Base-by-base conservation (phyloP, 257 asterid species). In the Pogostemon cablin region DNA sequence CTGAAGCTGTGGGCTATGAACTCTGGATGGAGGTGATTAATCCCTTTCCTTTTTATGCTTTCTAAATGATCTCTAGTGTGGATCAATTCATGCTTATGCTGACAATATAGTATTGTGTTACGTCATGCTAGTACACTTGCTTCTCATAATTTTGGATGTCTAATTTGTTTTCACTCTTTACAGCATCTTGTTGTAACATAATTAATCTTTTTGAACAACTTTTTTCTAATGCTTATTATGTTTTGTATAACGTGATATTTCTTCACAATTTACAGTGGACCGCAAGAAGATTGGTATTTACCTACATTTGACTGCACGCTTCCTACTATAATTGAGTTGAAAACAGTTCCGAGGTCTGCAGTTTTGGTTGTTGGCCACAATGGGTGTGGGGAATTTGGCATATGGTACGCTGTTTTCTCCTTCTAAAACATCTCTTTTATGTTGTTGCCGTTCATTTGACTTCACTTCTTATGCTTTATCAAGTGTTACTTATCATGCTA, bases 1-100 rank as follows among this genome's bases (percentile, higher is more conserved):
- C 88, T 89, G 75, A 82, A 85, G 80, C 77, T 95, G 55, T 95
- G 99, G 99, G 65, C 75, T 79, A 89, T 95, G 98, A 83, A 88
- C 83, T 77, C 93, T 63, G 82, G 48, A 66, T 91, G 98, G 98
- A 95, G 99, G 98, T 95, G 81, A 83, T 73, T 79, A 72, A 69
- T 72, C 61, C 58, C 62, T 67, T 60, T 32, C 66, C 34, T 15
- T 72, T 58, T 74, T 39, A 12, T 67, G 4, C 47, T 59, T 60
- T 35, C 54, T 63, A 35, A 64, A 34, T 60, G 73, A 50, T 3
- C 62, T 46, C 65, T 60, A 53, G 2, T 66, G 11, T 37, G 56
- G 61, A 49, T 58, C 65, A 66, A 62, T 15, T 47, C 37, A 38
- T 48, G 69, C 68, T 32, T 53, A 35, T 60, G 62, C 65, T 3